Base-by-base conservation (phyloP, 768 basidiomycete genomes). In the Suillus plorans region DNA sequence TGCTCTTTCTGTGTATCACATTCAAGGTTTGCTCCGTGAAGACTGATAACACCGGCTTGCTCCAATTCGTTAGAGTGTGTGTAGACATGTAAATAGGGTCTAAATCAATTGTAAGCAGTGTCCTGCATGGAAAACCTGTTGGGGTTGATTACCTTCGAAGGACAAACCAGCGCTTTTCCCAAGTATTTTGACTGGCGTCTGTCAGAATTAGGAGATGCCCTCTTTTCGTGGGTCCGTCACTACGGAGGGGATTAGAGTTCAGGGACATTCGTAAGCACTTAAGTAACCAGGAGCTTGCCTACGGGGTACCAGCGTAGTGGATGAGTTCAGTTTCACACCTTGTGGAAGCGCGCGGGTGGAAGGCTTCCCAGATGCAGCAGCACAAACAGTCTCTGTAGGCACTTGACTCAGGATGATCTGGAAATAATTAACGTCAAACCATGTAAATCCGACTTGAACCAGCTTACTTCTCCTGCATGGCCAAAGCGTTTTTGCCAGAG, bases 81-180 rank as follows among this genome's bases (percentile, higher is more conserved):
- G 77, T 95, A 97, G 62, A 97, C 80, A 68, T 94, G 88, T 8
- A 99, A 83, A 76, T 97, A 96, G 0, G 97, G 97, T 69, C 97
- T 96, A 60, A 20, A 47, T 55, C 44, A 56, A n/a, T 58, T 61
- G 28, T 67, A 42, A 64, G 63, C 62, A 60, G 20, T 65, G 39
- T 42, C 13, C 41, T 42, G 28, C 22, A 20, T 59, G 22, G 42
- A 41, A 59, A 18, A 18, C 1, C 31, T 31, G 5, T 42, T 28
- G 28, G 25, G 12, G 47, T 20, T 60, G 53, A 70, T 66, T 69
- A 95, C 95, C 95, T 86, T 74, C 88, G 86, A 12, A 99, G 81
- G 18, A 95, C 91, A 74, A 95, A 95, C 89, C 91, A 95, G 63
- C 89, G 81, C 72, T 84, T 86, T 70, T 87, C 86, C 97, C 97